These are phyloP conservation scores for Myxozyma sirexii DNA, from an alignment of 805 yeast species.

Conservation along the genomic window DNA sequence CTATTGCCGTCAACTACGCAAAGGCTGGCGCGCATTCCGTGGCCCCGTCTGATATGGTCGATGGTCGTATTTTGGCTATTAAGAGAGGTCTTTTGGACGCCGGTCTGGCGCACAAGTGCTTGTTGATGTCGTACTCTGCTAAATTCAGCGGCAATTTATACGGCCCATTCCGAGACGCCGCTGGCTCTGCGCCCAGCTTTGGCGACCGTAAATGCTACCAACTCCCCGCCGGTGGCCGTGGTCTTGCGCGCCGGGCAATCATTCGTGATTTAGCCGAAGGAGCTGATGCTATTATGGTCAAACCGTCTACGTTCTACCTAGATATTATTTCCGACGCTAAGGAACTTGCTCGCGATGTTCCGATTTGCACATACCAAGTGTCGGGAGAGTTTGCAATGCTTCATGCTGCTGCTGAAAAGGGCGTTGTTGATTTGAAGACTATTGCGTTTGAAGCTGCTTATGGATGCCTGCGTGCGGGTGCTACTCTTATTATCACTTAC, in stretches of 20 bases:
- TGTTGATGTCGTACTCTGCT: slow-evolving; percentile 92
- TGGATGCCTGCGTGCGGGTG: slow-evolving; percentile 95
- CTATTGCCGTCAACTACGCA: slow-evolving; percentile 94
- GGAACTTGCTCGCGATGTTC: slow-evolving; percentile 76
- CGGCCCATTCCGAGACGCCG: slow-evolving; percentile 98
- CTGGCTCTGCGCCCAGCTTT: slow-evolving; percentile 82
- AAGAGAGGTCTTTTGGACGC: slow-evolving; percentile 80
- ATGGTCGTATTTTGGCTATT: slow-evolving; percentile 88
- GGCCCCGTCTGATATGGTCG: slow-evolving; percentile 98
- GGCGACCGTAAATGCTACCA: slow-evolving; percentile 95
- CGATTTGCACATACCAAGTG: slow-evolving; percentile 93
- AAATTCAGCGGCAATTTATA: slow-evolving; percentile 88
- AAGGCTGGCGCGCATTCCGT: slow-evolving; percentile 94
- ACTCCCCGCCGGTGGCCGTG: slow-evolving; percentile 89
- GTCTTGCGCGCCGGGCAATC: slow-evolving; percentile 90
- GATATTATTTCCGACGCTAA: slow-evolving; percentile 90
- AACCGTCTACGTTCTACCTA: slow-evolving; percentile 93
- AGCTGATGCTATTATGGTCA: slow-evolving; percentile 92
- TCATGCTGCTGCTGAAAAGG: slow-evolving; percentile 97
- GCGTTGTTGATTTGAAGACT: slow-evolving; percentile 79
- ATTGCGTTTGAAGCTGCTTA: slow-evolving; percentile 81
- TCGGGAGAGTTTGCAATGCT: slow-evolving; percentile 98
- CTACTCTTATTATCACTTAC: slow-evolving; percentile 84
- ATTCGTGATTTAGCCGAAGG: slow-evolving; percentile 87
- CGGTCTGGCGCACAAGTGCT: slow-evolving; percentile 80